phyloP scores from a whole-genome alignment of 2,329 filamentous ascomycete genomes.

The Colletotrichum tanaceti region DNA sequence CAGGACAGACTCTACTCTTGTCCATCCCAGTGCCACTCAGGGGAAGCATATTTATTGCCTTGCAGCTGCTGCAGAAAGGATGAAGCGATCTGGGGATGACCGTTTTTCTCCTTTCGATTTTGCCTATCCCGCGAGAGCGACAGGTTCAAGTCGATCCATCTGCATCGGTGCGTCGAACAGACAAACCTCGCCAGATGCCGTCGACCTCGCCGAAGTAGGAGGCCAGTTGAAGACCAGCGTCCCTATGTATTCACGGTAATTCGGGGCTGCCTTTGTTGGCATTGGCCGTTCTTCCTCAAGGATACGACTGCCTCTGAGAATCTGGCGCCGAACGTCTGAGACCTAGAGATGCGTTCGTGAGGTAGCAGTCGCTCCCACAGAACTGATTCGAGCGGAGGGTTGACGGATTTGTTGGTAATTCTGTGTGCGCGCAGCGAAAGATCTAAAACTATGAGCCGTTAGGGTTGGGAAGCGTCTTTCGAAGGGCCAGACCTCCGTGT shows the following conservation, averaged over 20 bases:
- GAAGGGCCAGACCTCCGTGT: background rate
- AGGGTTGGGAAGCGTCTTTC: constrained; percentile 13
- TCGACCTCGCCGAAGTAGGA: constrained; percentile 11
- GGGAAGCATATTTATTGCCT: background rate
- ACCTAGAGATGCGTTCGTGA: constrained; percentile 1
- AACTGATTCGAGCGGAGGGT: background rate
- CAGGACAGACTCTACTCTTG: background rate
- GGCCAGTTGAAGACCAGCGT: background rate
- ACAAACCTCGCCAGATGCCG: background rate
- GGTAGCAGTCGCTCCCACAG: background rate
- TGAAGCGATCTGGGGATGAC: background rate
- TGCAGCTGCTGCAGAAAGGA: background rate
- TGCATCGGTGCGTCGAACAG: background rate
- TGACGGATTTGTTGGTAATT: too few relatives aligned
- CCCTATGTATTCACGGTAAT: background rate
- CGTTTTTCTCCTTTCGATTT: background rate
- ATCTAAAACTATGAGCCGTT: constrained; percentile 13
- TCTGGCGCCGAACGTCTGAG: constrained; percentile 4
- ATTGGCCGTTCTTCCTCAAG: constrained; percentile 2
- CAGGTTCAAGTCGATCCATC: background rate
- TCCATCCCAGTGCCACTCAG: background rate
- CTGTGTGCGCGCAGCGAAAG: too few relatives aligned
- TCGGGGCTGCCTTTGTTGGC: constrained; percentile 5
- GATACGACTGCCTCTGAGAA: background rate
- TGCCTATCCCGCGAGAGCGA: background rate